Percentiles rank a stretch among this genome's conserved stretches.
Conservation (phyloP, 23 red algal species). For the Porphyridium purpureum region DNA sequence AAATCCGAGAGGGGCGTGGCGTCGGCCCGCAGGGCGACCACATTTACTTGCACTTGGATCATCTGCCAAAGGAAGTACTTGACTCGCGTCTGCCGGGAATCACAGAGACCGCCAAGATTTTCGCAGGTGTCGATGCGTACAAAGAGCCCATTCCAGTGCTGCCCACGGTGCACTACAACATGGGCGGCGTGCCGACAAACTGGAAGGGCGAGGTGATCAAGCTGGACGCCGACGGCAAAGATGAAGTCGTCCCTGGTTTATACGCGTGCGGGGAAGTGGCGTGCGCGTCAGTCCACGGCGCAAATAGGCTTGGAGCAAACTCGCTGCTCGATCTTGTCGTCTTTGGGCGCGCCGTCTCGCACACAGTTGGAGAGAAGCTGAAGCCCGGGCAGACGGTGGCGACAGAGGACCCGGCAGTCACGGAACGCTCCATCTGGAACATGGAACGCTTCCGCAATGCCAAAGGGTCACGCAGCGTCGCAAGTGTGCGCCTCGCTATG, state of each 20-base stretch:
- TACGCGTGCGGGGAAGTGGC: slow-evolving; percentile 81
- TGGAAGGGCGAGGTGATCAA: slow-evolving; percentile 77
- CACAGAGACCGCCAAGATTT: slow-evolving; percentile 84
- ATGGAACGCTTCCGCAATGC: slow-evolving; percentile 61
- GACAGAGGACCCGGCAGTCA: neutral
- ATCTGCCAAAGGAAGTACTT: slow-evolving; percentile 55
- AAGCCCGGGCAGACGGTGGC: slow-evolving; percentile 17
- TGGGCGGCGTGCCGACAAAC: slow-evolving; percentile 97
- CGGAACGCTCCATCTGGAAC: slow-evolving; percentile 69
- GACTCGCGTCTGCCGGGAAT: slow-evolving; percentile 69
- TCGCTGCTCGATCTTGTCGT: slow-evolving; percentile 93
- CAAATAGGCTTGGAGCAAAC: slow-evolving; percentile 87
- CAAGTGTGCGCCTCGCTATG: slow-evolving; percentile 64
- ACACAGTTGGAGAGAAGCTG: slow-evolving; percentile 28
- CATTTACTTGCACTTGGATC: slow-evolving; percentile 79
- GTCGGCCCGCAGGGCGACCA: slow-evolving; percentile 73
- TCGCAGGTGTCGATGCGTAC: slow-evolving; percentile 81
- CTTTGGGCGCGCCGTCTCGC: slow-evolving; percentile 72
- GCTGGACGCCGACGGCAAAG: slow-evolving; percentile 31
- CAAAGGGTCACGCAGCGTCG: slow-evolving; percentile 37
- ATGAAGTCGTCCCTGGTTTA: slow-evolving; percentile 66
- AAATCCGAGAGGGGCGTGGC: slow-evolving; percentile 83
- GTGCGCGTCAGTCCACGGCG: slow-evolving; percentile 87
- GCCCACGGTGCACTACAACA: slow-evolving; percentile 98
- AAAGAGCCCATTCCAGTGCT: slow-evolving; percentile 92